Evolutionary conservation across 192 early-diverging fungal species (phyloP), one percentile per base, ranked within the genome.

Genomic region (Backusella westeae): DNA sequence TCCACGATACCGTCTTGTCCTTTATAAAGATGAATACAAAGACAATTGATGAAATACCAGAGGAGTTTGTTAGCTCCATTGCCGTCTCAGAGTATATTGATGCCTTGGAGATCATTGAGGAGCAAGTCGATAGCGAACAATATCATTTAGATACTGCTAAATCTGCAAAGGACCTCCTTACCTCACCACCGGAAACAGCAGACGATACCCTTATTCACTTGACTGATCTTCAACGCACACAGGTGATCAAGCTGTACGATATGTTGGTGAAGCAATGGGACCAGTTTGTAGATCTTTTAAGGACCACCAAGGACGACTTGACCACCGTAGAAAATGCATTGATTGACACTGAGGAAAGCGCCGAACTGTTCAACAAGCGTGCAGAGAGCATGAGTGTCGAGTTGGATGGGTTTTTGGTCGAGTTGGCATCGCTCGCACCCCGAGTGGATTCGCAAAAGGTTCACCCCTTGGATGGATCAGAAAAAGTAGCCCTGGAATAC

Each of bases 41-140:
- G 10, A 74, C 73, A 6, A 71, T 83, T 8, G 71, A 73, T 34
- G 76, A 76, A 12, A 67, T 83, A n/a, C 78, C 81, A 34, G 72
- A 73, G 29, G 49, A 67, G 12, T 79, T 79, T 59, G 38, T 35
- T 4, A 63, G 72, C 34, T 68, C 74, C 6, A 8, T 34, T 42
- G 38, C 78, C 36, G 75, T 74, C 15, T 56, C 77, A 7, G 75
- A 79, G 21, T 77, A 75, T 38, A 67, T 80, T 26, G 74, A 79
- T 71, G 72, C 67, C 14, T 41, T 83, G 21, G 78, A 71, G 6
- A 66, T 70, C 14, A 74, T 79, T 2, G 81, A 83, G 59, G 72
- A 73, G 9, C 73, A 79, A 66, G 42, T 75, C 1, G 38, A 72
- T 26, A 35, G 39, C 14, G 73, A 79, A 38, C 56, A 65, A 0